These are phyloP conservation scores for Aspergillus aculeatus DNA, from an alignment of 2,329 filamentous ascomycete species.

Conservation along the genomic window DNA sequence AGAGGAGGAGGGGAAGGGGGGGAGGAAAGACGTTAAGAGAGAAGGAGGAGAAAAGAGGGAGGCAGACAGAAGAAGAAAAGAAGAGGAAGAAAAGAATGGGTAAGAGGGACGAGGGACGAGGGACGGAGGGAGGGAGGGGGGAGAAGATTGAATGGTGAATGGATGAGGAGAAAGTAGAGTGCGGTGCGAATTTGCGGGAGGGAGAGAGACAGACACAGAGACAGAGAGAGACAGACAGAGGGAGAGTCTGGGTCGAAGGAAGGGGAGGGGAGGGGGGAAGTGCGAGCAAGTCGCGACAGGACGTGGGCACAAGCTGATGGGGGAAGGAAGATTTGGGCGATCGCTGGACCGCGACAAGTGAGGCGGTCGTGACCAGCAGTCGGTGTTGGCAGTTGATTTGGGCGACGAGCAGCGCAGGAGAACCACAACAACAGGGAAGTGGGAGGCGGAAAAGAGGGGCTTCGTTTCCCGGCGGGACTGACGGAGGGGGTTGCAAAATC, in stretches of 20 bases:
- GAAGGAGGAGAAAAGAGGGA: slow-evolving; percentile 20
- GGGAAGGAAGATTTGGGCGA: slow-evolving; percentile 17
- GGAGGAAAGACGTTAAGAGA: slow-evolving; percentile 7
- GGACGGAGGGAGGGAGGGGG: slow-evolving; percentile 13
- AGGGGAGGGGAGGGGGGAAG: slow-evolving; percentile 16
- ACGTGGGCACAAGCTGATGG: slow-evolving; percentile 24
- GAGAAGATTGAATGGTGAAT: slow-evolving; percentile 15
- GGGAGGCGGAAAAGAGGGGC: slow-evolving; percentile 19
- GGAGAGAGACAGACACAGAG: slow-evolving; percentile 1
- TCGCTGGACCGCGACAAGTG: slow-evolving; percentile 25
- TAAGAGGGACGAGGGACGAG: slow-evolving; percentile 6
- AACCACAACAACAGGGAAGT: slow-evolving; percentile 7
- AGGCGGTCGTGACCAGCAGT: slow-evolving; percentile 24
- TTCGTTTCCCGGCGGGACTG: slow-evolving; percentile 15
- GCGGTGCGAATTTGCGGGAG: slow-evolving; percentile 10
- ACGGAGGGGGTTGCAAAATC: slow-evolving; percentile 17
- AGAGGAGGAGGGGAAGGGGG: background rate
- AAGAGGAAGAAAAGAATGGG: slow-evolving; percentile 16
- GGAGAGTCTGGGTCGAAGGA: slow-evolving; percentile 22
- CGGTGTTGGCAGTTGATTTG: slow-evolving; percentile 16
- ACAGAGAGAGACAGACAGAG: background rate
- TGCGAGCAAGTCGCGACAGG: slow-evolving; percentile 19
- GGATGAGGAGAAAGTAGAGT: slow-evolving; percentile 22
- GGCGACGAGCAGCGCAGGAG: slow-evolving; percentile 17
- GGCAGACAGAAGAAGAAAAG: slow-evolving; percentile 19